Evolutionary conservation across 768 basidiomycete genomes (phyloP).

Genomic region (Termitomyces sp.): DNA sequence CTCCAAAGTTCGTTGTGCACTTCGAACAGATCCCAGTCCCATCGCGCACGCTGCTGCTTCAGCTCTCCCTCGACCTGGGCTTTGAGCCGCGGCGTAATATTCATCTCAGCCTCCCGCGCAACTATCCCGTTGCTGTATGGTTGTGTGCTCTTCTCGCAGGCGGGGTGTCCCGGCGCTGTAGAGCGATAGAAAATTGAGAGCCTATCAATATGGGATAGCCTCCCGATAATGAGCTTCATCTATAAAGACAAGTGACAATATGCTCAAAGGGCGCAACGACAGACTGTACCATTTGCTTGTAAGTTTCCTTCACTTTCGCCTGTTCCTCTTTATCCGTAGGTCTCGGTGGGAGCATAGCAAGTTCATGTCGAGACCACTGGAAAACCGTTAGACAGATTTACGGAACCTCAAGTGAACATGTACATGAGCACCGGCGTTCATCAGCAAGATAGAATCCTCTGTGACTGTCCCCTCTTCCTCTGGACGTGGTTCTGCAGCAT

Average conservation of each 20-base stretch:
- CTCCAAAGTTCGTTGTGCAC: conserved; percentile 19
- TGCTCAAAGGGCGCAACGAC: background rate
- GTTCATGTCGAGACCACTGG: conserved; percentile 24
- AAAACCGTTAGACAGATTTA: background rate
- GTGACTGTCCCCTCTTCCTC: conserved; percentile 19
- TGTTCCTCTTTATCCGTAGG: conserved; percentile 19
- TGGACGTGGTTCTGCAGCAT: conserved; percentile 12
- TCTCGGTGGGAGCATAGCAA: conserved; percentile 21
- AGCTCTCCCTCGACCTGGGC: conserved; percentile 13
- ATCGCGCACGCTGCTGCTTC: conserved; percentile 17
- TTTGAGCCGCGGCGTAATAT: conserved; percentile 16
- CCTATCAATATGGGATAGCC: conserved; percentile 15
- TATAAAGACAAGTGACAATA: background rate
- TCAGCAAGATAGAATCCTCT: conserved; percentile 22
- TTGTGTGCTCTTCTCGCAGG: conserved; percentile 12
- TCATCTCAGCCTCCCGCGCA: conserved; percentile 14
- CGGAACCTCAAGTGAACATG: background rate
- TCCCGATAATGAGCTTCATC: conserved; percentile 17
- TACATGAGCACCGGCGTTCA: conserved; percentile 24
- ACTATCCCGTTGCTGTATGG: conserved; percentile 15
- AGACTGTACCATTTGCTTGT: conserved; percentile 19
- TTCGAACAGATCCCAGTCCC: conserved; percentile 24
- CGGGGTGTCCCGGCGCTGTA: conserved; percentile 21
- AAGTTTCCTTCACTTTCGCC: conserved; percentile 20
- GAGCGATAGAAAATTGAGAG: conserved; percentile 21